Conservation (phyloP, 2,329 filamentous ascomycete genomes). For the Penicillium capsulatum region DNA sequence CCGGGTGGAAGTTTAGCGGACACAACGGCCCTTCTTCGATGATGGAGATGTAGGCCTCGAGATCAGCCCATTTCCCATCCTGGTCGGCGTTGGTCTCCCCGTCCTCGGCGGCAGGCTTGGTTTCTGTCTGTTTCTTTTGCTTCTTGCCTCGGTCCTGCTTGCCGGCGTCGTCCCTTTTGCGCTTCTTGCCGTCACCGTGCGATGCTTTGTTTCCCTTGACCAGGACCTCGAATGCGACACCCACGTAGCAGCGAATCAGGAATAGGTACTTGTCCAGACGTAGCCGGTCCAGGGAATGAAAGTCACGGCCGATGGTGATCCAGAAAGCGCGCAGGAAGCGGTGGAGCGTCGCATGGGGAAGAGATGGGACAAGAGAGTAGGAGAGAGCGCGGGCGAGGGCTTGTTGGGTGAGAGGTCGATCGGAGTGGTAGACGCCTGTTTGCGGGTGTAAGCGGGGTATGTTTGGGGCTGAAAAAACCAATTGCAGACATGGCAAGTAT, state of each 20-base stretch:
- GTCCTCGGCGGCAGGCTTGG: conserved; percentile 15
- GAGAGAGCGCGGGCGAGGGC: conserved; percentile 74
- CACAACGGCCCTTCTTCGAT: conserved; percentile 40
- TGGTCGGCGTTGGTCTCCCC: conserved; percentile 5
- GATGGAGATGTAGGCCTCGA: conserved; percentile 38
- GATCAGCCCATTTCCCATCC: conserved; percentile 29
- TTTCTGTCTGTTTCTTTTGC: conserved; percentile 26
- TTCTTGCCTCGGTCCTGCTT: conserved; percentile 26
- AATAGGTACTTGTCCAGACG: conserved; percentile 91
- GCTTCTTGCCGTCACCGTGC: conserved; percentile 25
- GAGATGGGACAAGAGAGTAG: conserved; percentile 56
- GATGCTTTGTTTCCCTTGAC: conserved; percentile 26
- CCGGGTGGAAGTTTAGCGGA: conserved; percentile 38
- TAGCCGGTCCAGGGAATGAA: conserved; percentile 66
- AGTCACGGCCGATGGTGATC: conserved; percentile 65
- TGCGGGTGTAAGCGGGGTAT: too few species aligned
- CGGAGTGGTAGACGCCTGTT: conserved; percentile 83
- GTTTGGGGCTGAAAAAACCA: too few species aligned
- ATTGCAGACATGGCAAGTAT: neutral
- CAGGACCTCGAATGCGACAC: conserved; percentile 58
- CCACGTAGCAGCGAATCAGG: conserved; percentile 73
- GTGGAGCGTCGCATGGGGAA: conserved; percentile 49
- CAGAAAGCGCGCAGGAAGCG: conserved; percentile 62
- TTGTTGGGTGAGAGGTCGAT: conserved; percentile 84
- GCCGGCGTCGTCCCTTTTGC: conserved; percentile 29